phyloP scores from a whole-genome alignment of 176 grass and related monocot species.

The Thalia dealbata region DNA sequence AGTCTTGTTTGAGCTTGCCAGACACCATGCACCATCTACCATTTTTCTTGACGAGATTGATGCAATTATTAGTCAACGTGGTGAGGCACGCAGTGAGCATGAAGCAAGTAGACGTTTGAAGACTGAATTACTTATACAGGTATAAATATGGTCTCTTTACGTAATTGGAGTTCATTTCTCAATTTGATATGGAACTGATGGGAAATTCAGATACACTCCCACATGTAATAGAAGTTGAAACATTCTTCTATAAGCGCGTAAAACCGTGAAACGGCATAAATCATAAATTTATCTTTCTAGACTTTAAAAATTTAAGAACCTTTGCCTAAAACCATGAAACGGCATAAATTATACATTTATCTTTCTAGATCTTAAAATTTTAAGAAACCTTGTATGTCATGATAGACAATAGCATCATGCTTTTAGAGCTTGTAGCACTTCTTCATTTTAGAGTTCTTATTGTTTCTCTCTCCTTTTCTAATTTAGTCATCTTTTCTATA shows the following conservation, averaged over 20 bases:
- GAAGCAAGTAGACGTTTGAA: slow-evolving; percentile 90
- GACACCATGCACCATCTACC: slow-evolving; percentile 91
- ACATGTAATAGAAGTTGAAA: not conserved
- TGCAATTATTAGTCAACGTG: slow-evolving; percentile 86
- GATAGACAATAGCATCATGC: no score
- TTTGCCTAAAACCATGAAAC: not conserved
- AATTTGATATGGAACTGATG: not conserved
- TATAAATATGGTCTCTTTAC: not conserved
- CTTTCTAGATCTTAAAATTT: no score
- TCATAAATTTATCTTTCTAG: no score
- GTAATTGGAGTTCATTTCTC: not conserved
- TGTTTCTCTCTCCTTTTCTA: no score
- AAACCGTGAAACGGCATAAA: not conserved
- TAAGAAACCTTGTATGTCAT: no score
- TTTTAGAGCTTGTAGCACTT: no score
- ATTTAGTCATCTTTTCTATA: no score
- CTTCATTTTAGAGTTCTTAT: no score
- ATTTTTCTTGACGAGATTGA: slow-evolving; percentile 99
- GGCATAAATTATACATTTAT: no score
- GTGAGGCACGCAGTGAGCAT: slow-evolving; percentile 94
- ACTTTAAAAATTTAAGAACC: no score
- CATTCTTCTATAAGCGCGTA: not conserved
- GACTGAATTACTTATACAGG: slow-evolving; percentile 93
- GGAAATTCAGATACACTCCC: not conserved
- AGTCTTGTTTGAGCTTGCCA: slow-evolving; percentile 95